phyloP scores from a whole-genome alignment of 1,284 basidiomycete genomes.

The Austroboletus sp. region DNA sequence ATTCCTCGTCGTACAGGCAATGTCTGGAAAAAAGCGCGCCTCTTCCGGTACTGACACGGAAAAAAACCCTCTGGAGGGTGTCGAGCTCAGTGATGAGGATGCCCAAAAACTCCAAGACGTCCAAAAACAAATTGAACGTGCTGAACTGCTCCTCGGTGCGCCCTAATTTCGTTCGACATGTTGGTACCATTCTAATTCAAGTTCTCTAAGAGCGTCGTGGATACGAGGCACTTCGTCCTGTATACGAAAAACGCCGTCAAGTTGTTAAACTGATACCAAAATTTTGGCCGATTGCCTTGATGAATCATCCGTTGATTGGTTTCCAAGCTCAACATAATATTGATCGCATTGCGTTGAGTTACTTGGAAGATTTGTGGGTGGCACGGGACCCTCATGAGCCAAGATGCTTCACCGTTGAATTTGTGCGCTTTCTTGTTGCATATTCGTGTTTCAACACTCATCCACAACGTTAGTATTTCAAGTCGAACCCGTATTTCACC shows the following conservation, averaged over 20 bases:
- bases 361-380: constrained; percentile 76
- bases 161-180: constrained; percentile 12
- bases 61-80: constrained; percentile 59
- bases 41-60: constrained; percentile 65
- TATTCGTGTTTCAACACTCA: constrained; percentile 7
- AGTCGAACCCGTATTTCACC: constrained; percentile 74
- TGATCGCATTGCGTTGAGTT: constrained; percentile 67
- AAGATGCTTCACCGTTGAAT: constrained; percentile 71
- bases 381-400: constrained; percentile 58
- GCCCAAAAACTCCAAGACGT: constrained; percentile 56
- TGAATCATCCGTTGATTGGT: constrained; percentile 58
- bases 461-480: constrained; percentile 54
- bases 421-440: constrained; percentile 50
- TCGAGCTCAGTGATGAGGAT: constrained; percentile 63
- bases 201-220: constrained; percentile 52
- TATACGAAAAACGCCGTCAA: constrained; percentile 62
- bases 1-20: constrained; percentile 10
- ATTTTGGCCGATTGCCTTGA: constrained; percentile 74
- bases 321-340: constrained; percentile 60
- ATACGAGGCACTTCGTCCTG: constrained; percentile 49
- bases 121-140: constrained; percentile 60
- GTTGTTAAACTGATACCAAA: constrained; percentile 59
- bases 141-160: constrained; percentile 66
- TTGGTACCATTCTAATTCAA: constrained; percentile 7
- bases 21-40: constrained; percentile 61